Percentiles rank a stretch among this genome's conserved stretches.
Evolutionary conservation across 1,284 basidiomycete species (phyloP).

Genomic region (Leccinum huronense): DNA sequence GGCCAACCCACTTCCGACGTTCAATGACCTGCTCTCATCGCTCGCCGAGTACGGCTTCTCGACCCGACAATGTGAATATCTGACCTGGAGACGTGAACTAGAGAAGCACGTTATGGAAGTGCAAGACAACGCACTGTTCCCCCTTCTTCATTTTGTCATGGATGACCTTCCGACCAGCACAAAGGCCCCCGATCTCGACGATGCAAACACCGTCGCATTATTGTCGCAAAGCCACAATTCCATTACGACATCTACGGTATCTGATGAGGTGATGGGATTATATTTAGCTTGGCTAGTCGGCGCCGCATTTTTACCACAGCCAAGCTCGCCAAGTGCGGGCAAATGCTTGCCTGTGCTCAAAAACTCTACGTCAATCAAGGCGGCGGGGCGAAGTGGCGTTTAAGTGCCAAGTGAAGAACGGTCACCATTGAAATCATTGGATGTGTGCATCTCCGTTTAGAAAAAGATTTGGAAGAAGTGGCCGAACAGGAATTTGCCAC

Average conservation of each 20-base stretch:
- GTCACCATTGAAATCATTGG: neutral
- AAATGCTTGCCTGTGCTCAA: slow-evolving; percentile 47
- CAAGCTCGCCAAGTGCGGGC: slow-evolving; percentile 40
- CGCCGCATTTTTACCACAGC: slow-evolving; percentile 82
- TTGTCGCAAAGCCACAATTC: slow-evolving; percentile 52
- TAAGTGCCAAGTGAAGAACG: slow-evolving; percentile 17
- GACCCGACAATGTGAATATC: slow-evolving; percentile 81
- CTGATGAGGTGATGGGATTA: slow-evolving; percentile 74
- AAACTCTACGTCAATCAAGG: slow-evolving; percentile 36
- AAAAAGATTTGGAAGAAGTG: neutral
- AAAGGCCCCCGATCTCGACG: slow-evolving; percentile 90
- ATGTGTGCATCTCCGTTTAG: neutral
- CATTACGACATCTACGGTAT: slow-evolving; percentile 62
- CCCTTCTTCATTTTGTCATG: slow-evolving; percentile 93
- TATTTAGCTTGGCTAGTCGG: slow-evolving; percentile 95
- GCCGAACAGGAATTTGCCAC: neutral
- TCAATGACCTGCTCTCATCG: slow-evolving; percentile 84
- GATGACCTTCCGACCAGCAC: slow-evolving; percentile 97
- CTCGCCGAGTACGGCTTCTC: slow-evolving; percentile 81
- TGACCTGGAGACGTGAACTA: slow-evolving; percentile 88
- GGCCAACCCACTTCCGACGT: slow-evolving; percentile 84
- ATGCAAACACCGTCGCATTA: slow-evolving; percentile 69
- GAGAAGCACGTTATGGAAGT: slow-evolving; percentile 94
- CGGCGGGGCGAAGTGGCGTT: slow-evolving; percentile 49
- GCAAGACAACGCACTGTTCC: slow-evolving; percentile 97